A percentile compares a stretch with the other conserved stretches of the same genome.
Conservation (phyloP, 1,139 yeast species). For the Debaryomycetaceae sp. region DNA sequence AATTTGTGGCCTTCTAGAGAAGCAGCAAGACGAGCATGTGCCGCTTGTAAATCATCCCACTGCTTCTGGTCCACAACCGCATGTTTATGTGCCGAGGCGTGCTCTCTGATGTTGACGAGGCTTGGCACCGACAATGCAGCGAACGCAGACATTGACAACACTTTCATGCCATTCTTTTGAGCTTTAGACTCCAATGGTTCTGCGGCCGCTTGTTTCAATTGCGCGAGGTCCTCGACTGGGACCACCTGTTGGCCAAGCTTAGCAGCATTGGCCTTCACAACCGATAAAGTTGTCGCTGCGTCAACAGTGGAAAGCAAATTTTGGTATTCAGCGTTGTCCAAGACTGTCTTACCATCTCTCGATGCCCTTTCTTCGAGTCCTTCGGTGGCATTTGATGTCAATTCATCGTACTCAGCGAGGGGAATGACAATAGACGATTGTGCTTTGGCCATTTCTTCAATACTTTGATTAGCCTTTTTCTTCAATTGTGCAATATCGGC, state of each 20-base stretch:
- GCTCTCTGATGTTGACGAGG: constrained; percentile 17
- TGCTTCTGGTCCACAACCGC: constrained; percentile 10
- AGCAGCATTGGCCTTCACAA: constrained; percentile 10
- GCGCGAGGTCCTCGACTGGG: constrained; percentile 8
- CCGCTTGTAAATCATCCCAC: constrained; percentile 11
- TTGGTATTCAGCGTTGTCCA: constrained; percentile 5
- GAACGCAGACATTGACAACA: constrained; percentile 15
- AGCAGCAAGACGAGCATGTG: constrained; percentile 18
- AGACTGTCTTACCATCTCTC: constrained; percentile 11
- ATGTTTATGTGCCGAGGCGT: constrained; percentile 15
- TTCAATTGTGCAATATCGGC: constrained; percentile 9
- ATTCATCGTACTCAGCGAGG: constrained; percentile 10
- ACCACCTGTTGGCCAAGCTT: constrained; percentile 11
- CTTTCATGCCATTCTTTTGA: constrained; percentile 11
- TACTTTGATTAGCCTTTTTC: constrained; percentile 15
- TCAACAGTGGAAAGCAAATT: constrained; percentile 3
- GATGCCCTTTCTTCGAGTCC: constrained; percentile 17
- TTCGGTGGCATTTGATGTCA: constrained; percentile 12
- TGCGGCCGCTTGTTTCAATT: constrained; percentile 10
- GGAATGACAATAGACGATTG: constrained; percentile 13
- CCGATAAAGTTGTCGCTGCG: constrained; percentile 2
- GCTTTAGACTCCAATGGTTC: constrained; percentile 21
- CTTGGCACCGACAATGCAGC: constrained; percentile 16
- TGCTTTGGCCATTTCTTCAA: constrained; percentile 26
- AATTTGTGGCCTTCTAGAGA: constrained; percentile 15